Conservation (phyloP, 1,284 basidiomycete species). For the Cryptococcus sp. region DNA sequence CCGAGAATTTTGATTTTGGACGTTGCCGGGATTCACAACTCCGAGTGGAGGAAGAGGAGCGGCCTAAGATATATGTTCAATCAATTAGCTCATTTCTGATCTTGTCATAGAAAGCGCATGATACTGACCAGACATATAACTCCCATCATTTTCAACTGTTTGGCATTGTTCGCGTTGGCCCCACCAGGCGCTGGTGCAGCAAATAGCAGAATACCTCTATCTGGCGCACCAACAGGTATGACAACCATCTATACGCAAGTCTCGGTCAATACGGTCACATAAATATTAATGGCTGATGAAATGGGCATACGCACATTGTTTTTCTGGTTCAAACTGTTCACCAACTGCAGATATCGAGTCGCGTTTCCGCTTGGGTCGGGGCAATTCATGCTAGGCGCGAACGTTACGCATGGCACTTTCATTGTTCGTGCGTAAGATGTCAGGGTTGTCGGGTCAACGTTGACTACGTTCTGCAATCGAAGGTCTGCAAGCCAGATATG, state of each 20-base stretch:
- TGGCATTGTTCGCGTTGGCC: slow-evolving; percentile 5
- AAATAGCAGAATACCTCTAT: slow-evolving; percentile 27
- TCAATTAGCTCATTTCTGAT: neutral
- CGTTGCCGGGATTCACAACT: no score
- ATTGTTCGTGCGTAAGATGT: slow-evolving; percentile 13
- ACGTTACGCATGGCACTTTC: slow-evolving; percentile 13
- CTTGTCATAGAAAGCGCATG: neutral
- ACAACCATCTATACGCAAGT: slow-evolving; percentile 18
- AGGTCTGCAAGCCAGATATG: slow-evolving; percentile 7
- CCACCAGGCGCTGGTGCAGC: slow-evolving; percentile 10
- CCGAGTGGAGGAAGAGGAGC: neutral
- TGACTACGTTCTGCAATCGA: slow-evolving; percentile 10
- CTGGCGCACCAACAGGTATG: slow-evolving; percentile 13
- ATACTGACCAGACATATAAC: slow-evolving; percentile 25
- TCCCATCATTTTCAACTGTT: slow-evolving; percentile 21
- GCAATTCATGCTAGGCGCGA: slow-evolving; percentile 5
- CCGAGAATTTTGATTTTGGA: no score
- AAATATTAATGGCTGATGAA: neutral
- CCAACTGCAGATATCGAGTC: slow-evolving; percentile 11
- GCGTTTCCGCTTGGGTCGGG: slow-evolving; percentile 2
- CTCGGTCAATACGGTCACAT: neutral
- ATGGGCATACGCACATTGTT: slow-evolving; percentile 13
- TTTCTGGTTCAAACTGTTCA: slow-evolving; percentile 14
- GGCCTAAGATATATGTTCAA: neutral
- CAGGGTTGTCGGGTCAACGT: slow-evolving; percentile 9